Evolutionary conservation across 2,329 filamentous ascomycete genomes (phyloP).

Genomic region (Aspergillus tanneri): DNA sequence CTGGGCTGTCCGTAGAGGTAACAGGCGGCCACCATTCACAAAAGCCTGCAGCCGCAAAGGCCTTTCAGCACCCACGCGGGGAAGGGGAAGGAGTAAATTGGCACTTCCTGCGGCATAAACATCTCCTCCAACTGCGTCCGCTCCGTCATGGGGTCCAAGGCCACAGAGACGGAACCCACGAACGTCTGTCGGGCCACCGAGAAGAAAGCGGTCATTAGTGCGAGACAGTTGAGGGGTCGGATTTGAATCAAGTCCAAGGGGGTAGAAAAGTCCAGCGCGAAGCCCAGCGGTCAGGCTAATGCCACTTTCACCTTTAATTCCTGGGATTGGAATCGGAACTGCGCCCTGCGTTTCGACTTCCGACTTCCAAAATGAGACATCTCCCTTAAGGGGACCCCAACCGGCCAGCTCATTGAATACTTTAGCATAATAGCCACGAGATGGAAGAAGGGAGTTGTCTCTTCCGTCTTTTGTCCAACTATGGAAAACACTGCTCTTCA

Average conservation of each 20-base stretch:
- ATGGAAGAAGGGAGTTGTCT: conserved; percentile 81
- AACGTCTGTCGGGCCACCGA: conserved; percentile 91
- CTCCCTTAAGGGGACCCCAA: conserved; percentile 76
- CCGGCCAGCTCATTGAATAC: conserved; percentile 82
- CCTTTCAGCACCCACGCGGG: conserved; percentile 75
- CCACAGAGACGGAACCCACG: conserved; percentile 89
- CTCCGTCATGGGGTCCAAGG: conserved; percentile 81
- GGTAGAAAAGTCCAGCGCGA: conserved; percentile 78
- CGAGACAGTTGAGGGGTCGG: conserved; percentile 65
- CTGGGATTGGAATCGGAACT: conserved; percentile 69
- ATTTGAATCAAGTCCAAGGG: conserved; percentile 63
- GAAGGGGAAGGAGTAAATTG: conserved; percentile 81
- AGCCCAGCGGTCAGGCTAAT: conserved; percentile 81
- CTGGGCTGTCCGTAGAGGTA: conserved; percentile 66
- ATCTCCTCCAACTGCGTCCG: conserved; percentile 86
- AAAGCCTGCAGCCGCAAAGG: conserved; percentile 87
- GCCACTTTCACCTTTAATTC: conserved; percentile 67
- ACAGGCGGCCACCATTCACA: conserved; percentile 81
- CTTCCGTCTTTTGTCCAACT: conserved; percentile 76
- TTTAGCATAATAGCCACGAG: conserved; percentile 76
- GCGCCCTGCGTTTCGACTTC: conserved; percentile 80
- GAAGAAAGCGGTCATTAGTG: conserved; percentile 90
- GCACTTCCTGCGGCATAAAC: conserved; percentile 86
- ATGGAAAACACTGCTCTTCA: conserved; percentile 85
- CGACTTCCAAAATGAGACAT: conserved; percentile 92